Percentiles rank a stretch among this genome's conserved stretches.
These are phyloP conservation scores for Cladophialophora yegresii DNA, from an alignment of 2,329 filamentous ascomycete genomes.

Conservation along the genomic window DNA sequence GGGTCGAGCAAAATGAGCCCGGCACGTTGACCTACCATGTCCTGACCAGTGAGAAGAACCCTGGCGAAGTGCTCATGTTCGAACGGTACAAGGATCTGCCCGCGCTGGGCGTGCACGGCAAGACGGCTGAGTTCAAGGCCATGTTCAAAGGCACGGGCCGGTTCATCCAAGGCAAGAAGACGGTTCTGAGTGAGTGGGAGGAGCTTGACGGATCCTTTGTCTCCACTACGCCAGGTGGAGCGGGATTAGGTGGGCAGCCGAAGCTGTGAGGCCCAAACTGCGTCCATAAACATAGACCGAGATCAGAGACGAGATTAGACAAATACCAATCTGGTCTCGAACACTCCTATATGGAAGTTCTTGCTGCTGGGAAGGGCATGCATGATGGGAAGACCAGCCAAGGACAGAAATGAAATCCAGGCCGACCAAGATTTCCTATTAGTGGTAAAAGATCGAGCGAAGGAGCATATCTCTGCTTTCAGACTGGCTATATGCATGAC, in stretches of 20 bases:
- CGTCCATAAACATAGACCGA: background rate
- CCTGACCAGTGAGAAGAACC: slow-evolving; percentile 24
- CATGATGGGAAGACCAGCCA: background rate
- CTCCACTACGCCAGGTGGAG: slow-evolving; percentile 27
- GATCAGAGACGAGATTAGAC: background rate
- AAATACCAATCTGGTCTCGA: background rate
- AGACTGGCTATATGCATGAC: background rate
- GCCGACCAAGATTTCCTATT: background rate
- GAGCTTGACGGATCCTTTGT: slow-evolving; percentile 33
- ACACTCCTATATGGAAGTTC: background rate
- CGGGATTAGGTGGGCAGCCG: slow-evolving; percentile 2
- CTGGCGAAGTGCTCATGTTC: slow-evolving; percentile 32
- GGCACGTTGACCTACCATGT: slow-evolving; percentile 31
- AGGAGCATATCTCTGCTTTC: background rate
- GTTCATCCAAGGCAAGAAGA: slow-evolving; percentile 30
- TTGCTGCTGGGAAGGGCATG: background rate
- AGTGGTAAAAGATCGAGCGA: background rate
- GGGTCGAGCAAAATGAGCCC: slow-evolving; percentile 31
- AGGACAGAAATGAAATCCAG: background rate
- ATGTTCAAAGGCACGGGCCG: slow-evolving; percentile 33
- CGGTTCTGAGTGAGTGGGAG: slow-evolving; percentile 30
- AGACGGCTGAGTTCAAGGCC: slow-evolving; percentile 32
- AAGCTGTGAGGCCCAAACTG: slow-evolving; percentile 12
- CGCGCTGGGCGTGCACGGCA: slow-evolving; percentile 30
- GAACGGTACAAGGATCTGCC: slow-evolving; percentile 33